Evolutionary conservation across 805 yeast species (phyloP).

Genomic region (Lipomyces lipofer): DNA sequence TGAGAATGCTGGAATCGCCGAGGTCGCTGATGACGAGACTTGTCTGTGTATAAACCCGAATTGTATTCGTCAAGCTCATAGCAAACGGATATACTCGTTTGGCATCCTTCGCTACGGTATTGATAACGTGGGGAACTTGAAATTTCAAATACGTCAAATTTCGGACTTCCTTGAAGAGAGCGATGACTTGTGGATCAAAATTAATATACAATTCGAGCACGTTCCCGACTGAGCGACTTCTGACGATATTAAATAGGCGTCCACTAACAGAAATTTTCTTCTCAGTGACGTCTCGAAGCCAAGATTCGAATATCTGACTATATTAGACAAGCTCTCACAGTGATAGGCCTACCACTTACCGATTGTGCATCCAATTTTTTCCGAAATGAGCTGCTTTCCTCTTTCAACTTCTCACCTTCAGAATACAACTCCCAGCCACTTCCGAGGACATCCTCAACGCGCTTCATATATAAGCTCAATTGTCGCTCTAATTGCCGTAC

Average conservation of each 20-base stretch:
- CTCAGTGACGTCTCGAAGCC: slow-evolving; percentile 47
- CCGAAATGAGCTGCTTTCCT: slow-evolving; percentile 50
- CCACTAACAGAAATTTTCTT: slow-evolving; percentile 37
- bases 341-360: slow-evolving; percentile 3
- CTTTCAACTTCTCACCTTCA: slow-evolving; percentile 64
- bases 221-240: slow-evolving; percentile 33
- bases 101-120: slow-evolving; percentile 51
- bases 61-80: slow-evolving; percentile 52
- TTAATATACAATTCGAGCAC: slow-evolving; percentile 47
- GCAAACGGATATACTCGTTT: slow-evolving; percentile 60
- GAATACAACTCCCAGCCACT: slow-evolving; percentile 60
- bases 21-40: slow-evolving; percentile 41
- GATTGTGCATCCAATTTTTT: slow-evolving; percentile 48
- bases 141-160: slow-evolving; percentile 52
- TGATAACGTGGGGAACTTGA: slow-evolving; percentile 57
- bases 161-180: slow-evolving; percentile 55
- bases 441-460: slow-evolving; percentile 57
- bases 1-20: slow-evolving; percentile 46
- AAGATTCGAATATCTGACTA: slow-evolving; percentile 45
- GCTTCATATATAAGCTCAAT: slow-evolving; percentile 44
- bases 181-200: slow-evolving; percentile 49
- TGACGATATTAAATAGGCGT: slow-evolving; percentile 45
- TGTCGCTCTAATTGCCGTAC: slow-evolving; percentile 52
- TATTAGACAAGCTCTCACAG: too few species aligned
- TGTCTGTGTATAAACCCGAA: slow-evolving; percentile 45